Conservation (phyloP, 1,284 basidiomycete genomes). For the Pyrrhoderma lamaoense region DNA sequence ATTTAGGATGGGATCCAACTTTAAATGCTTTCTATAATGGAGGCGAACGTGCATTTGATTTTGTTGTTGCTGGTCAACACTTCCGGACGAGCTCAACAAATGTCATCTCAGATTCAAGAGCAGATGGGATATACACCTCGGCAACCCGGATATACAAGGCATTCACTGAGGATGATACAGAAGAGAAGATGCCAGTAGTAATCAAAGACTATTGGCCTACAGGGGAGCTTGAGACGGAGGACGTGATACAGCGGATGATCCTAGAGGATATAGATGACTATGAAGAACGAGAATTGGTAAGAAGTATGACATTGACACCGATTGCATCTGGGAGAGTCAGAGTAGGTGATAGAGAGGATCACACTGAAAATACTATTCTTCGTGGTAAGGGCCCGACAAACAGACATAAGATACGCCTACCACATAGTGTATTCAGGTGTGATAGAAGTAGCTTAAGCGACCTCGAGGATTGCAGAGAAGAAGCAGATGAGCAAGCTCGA, state of each 20-base stretch:
- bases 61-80: no score
- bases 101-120: not conserved
- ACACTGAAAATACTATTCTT: not conserved
- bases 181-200: not conserved
- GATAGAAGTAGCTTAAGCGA: no score
- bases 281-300: not conserved
- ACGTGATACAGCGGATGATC: not conserved
- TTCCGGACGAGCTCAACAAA: no score
- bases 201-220: not conserved
- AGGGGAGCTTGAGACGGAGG: not conserved
- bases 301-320: not conserved
- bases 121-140: not conserved
- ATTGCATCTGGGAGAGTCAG: not conserved
- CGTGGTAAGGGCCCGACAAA: not conserved
- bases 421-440: no score
- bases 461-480: no score
- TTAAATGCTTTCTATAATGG: not conserved
- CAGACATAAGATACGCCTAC: not conserved
- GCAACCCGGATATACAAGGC: not conserved
- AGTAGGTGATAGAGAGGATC: not conserved
- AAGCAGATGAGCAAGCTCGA: no score
- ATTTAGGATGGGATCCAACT: not conserved
- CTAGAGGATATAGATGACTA: not conserved
- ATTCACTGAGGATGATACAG: not conserved
- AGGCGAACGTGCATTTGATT: no score